phyloP scores from a whole-genome alignment of 441 rosid species.

The Aquilaria agallochum region DNA sequence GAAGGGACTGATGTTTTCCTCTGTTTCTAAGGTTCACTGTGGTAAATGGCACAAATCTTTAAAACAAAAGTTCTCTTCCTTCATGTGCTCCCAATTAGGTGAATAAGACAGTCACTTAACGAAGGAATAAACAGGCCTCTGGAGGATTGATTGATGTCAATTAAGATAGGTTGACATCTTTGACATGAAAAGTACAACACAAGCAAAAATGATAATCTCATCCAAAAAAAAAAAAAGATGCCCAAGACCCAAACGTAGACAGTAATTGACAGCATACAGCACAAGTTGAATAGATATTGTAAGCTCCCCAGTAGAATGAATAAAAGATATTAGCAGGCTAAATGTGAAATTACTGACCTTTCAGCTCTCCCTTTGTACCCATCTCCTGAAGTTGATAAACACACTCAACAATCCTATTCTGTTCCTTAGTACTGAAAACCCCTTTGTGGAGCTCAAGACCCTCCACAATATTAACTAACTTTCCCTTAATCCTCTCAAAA shows the following conservation, averaged over 20 bases:
- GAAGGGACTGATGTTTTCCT: no score
- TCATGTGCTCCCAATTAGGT: no score
- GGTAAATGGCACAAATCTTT: no score
- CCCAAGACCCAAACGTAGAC: not conserved
- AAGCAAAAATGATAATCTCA: not conserved
- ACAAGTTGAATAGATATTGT: no score
- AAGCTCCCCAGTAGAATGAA: not conserved
- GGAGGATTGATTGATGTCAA: no score
- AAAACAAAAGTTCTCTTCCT: no score
- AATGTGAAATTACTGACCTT: slow-evolving; percentile 16
- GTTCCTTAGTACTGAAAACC: slow-evolving; percentile 36
- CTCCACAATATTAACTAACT: slow-evolving; percentile 25
- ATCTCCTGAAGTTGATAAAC: slow-evolving; percentile 26
- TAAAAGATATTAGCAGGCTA: not conserved
- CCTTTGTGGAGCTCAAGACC: slow-evolving; percentile 40
- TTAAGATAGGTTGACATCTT: not conserved
- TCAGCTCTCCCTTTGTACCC: slow-evolving; percentile 33
- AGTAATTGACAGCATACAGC: not conserved
- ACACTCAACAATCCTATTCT: slow-evolving; percentile 30
- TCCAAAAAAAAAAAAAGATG: not conserved
- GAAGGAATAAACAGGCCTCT: no score
- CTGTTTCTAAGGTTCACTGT: no score
- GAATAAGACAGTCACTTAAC: no score
- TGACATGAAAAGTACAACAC: not conserved
- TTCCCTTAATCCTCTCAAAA: slow-evolving; percentile 29